These are phyloP conservation scores for Neurospora pannonica DNA, from an alignment of 495 filamentous ascomycete genomes.

Conservation along the genomic window DNA sequence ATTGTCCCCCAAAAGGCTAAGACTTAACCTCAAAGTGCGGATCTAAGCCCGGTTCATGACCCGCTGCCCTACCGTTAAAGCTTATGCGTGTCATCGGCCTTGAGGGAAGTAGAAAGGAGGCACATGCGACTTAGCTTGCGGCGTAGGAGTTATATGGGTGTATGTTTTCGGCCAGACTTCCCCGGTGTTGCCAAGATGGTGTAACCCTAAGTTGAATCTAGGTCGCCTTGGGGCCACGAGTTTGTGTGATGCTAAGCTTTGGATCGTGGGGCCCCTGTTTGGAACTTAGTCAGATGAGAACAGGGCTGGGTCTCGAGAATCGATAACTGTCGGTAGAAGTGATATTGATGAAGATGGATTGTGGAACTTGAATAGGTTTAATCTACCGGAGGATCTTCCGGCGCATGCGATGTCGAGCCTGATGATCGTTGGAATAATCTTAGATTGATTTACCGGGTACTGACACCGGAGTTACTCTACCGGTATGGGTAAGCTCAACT, in stretches of 20 bases:
- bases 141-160: not conserved
- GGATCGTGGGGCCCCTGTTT: not conserved
- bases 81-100: not conserved
- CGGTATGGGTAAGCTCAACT: not conserved
- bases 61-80: not conserved
- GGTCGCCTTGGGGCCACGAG: not conserved
- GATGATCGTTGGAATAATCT: not conserved
- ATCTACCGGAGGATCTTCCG: too few species aligned
- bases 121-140: not conserved
- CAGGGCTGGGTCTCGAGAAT: too few species aligned
- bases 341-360: not conserved
- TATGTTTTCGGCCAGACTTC: not conserved
- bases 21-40: not conserved
- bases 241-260: not conserved
- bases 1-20: not conserved
- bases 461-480: not conserved
- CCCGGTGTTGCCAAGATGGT: not conserved
- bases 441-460: not conserved
- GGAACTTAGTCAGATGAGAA: too few species aligned
- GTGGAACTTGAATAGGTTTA: not conserved
- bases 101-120: fast-evolving
- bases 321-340: too few species aligned
- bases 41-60: not conserved
- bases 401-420: not conserved
- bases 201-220: not conserved